Percentiles rank a stretch among this genome's conserved stretches.
These are phyloP conservation scores for Phyllostachys edulis DNA, from an alignment of 176 grass and related monocot species.

Conservation along the genomic window DNA sequence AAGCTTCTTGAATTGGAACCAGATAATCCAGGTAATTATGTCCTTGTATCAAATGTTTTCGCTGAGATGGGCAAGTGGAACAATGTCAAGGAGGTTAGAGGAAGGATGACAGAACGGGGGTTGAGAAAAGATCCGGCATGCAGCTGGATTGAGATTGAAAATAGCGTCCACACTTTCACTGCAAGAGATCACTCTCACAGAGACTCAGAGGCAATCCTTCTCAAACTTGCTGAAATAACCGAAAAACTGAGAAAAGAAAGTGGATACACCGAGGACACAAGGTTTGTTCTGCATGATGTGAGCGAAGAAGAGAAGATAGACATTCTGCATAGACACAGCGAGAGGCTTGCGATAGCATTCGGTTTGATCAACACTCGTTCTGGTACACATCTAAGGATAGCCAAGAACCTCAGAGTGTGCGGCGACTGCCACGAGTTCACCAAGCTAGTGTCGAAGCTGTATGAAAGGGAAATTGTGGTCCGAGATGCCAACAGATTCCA, in stretches of 20 bases:
- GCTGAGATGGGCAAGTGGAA: conserved; percentile 74
- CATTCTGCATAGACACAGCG: too few relatives aligned
- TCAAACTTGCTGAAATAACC: conserved; percentile 57
- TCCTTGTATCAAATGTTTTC: conserved; percentile 75
- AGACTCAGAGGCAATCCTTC: conserved; percentile 47
- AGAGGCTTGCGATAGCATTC: too few relatives aligned
- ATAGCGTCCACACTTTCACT: conserved; percentile 55
- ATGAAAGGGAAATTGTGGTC: too few relatives aligned
- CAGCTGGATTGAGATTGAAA: conserved; percentile 75
- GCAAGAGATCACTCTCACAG: conserved; percentile 49
- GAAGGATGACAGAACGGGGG: conserved; percentile 51
- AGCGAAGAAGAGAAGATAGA: too few relatives aligned
- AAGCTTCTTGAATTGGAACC: conserved; percentile 75
- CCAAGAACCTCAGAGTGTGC: too few relatives aligned
- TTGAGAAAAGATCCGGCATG: conserved; percentile 78
- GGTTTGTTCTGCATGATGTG: too few relatives aligned
- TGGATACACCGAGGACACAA: conserved; percentile 42
- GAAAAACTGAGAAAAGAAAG: conserved; percentile 49
- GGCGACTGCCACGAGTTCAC: too few relatives aligned
- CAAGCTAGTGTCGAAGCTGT: too few relatives aligned
- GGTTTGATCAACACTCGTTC: too few relatives aligned
- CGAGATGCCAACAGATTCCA: too few relatives aligned
- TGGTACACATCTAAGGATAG: too few relatives aligned
- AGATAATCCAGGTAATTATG: conserved; percentile 72
- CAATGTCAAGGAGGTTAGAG: conserved; percentile 54